Conservation (phyloP, 768 basidiomycete species). For the Tubosaeta sp. region DNA sequence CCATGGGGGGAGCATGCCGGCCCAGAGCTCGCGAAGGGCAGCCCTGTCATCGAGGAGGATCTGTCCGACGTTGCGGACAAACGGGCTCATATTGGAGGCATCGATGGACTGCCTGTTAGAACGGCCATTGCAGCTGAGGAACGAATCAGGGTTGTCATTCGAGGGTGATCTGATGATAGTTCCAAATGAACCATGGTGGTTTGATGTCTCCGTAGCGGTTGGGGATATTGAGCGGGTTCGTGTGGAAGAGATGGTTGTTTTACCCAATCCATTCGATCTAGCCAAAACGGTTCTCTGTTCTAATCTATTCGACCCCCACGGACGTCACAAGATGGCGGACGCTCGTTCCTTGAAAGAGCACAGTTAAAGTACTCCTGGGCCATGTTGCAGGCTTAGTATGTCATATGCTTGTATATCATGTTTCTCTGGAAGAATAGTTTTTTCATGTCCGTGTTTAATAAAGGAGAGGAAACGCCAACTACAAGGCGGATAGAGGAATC, state of each 20-base stretch:
- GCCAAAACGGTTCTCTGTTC: too few relatives aligned
- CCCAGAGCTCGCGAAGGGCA: slow-evolving; percentile 72
- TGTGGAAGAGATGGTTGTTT: slow-evolving; percentile 41
- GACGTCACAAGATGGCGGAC: too few relatives aligned
- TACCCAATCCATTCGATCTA: too few relatives aligned
- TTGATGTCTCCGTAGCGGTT: slow-evolving; percentile 58
- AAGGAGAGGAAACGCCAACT: too few relatives aligned
- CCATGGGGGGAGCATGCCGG: slow-evolving; percentile 64
- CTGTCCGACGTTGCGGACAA: slow-evolving; percentile 78
- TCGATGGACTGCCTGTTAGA: slow-evolving; percentile 43
- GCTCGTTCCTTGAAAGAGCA: too few relatives aligned
- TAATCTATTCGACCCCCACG: too few relatives aligned
- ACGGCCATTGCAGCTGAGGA: slow-evolving; percentile 39
- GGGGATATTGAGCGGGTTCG: slow-evolving; percentile 57
- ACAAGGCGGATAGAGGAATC: too few relatives aligned
- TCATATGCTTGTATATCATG: too few relatives aligned
- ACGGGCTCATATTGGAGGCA: slow-evolving; percentile 78
- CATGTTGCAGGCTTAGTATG: too few relatives aligned
- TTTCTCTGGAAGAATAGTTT: too few relatives aligned
- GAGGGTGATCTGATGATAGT: slow-evolving; percentile 52
- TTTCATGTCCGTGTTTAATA: too few relatives aligned
- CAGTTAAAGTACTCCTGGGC: too few relatives aligned
- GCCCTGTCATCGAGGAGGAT: slow-evolving; percentile 72
- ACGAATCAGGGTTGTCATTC: slow-evolving; percentile 46
- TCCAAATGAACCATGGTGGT: slow-evolving; percentile 61